These are phyloP conservation scores for Chlamydomonas sp. DNA, from an alignment of 139 green algal species.

Conservation along the genomic window DNA sequence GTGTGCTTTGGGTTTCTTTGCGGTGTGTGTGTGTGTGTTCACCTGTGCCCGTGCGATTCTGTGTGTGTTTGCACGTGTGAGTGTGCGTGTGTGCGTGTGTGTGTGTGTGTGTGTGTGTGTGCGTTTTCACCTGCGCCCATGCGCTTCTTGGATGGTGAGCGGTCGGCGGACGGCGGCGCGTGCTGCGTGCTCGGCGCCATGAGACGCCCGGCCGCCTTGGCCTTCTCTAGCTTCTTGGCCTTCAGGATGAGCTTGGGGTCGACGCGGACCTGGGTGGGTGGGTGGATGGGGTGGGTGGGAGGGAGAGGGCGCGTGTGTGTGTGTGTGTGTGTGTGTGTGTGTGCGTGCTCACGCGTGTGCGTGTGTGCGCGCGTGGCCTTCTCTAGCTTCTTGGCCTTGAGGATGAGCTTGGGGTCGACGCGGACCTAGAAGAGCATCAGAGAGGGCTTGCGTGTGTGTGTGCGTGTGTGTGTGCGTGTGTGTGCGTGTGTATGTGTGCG, in stretches of 20 bases:
- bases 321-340: slow-evolving; percentile 9
- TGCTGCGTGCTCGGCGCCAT: slow-evolving; percentile 19
- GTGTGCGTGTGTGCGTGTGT: slow-evolving; percentile 3
- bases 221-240: slow-evolving; percentile 30
- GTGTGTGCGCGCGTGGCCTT: slow-evolving; percentile 4
- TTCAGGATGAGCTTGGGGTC: slow-evolving; percentile 33
- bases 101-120: slow-evolving; percentile 11
- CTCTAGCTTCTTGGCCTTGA: slow-evolving; percentile 31
- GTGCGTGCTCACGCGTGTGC: background rate
- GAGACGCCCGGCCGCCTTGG: slow-evolving; percentile 18
- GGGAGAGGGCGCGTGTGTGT: too few species aligned
- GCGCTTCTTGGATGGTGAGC: too few species aligned
- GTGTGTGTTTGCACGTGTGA: too few species aligned
- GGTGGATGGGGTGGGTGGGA: too few species aligned
- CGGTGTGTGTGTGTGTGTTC: too few species aligned
- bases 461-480: slow-evolving; percentile 8
- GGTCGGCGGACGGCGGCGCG: background rate
- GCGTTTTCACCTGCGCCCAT: slow-evolving; percentile 5
- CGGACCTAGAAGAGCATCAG: slow-evolving; percentile 32
- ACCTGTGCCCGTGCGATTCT: too few species aligned
- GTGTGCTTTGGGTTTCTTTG: too few species aligned
- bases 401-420: slow-evolving; percentile 33
- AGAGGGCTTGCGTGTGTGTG: too few species aligned
- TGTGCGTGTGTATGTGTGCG: slow-evolving; percentile 7
- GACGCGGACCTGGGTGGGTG: slow-evolving; percentile 30